Conservation (phyloP, 192 early-diverging fungal species). For the Umbelopsis isabellina region DNA sequence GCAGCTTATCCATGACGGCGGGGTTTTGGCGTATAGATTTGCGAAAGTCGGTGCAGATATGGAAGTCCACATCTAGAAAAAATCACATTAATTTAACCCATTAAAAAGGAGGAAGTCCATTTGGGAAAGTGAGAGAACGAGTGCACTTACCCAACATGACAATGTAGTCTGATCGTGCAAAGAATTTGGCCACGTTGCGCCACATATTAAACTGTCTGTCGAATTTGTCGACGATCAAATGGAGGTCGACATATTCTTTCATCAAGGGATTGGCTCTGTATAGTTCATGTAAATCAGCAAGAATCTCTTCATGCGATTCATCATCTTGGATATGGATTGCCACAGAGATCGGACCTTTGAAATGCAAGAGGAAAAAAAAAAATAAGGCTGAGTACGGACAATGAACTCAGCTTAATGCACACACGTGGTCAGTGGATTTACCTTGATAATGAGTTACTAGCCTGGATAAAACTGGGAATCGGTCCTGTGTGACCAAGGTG, state of each 20-base stretch:
- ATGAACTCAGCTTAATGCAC: conserved; percentile 3
- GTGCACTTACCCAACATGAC: conserved; percentile 55
- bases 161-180: conserved; percentile 61
- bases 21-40: conserved; percentile 39
- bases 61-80: conserved; percentile 59
- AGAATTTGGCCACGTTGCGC: conserved; percentile 65
- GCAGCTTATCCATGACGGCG: conserved; percentile 46
- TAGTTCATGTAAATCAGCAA: conserved; percentile 50
- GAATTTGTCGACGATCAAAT: conserved; percentile 63
- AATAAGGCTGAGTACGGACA: neutral
- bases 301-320: conserved; percentile 46
- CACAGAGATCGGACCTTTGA: conserved; percentile 58
- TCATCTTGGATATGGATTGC: conserved; percentile 61
- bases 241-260: conserved; percentile 55
- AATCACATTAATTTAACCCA: neutral
- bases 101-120: too few relatives aligned
- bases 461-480: conserved; percentile 49
- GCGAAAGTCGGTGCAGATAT: conserved; percentile 58
- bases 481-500: conserved; percentile 54
- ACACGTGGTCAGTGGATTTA: conserved; percentile 20
- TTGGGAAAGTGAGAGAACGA: neutral
- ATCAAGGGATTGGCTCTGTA: conserved; percentile 49
- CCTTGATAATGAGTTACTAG: conserved; percentile 54
- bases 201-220: conserved; percentile 69
- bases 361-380: neutral